Evolutionary conservation across 1,284 basidiomycete species (phyloP).

Genomic region (Heterobasidion irregulare): DNA sequence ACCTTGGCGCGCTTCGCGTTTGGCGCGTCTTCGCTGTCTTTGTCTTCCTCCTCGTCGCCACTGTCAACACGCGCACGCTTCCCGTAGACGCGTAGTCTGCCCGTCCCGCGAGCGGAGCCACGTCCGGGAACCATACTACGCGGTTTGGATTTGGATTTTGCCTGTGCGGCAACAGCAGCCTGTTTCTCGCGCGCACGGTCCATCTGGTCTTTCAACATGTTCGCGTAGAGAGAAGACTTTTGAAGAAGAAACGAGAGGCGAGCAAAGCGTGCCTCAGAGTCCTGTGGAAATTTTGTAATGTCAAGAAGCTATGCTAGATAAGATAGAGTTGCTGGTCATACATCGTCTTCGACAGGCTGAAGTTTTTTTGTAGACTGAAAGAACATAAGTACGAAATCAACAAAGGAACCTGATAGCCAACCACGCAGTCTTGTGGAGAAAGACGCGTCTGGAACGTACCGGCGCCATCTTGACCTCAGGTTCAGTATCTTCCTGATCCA

Average conservation of each 20-base stretch:
- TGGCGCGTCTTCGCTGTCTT: conserved; percentile 15
- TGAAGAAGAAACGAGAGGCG: conserved; percentile 53
- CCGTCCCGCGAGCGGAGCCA: conserved; percentile 11
- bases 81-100: conserved; percentile 15
- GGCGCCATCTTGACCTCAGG: neutral
- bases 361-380: neutral
- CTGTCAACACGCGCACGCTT: conserved; percentile 27
- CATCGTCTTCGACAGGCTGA: neutral
- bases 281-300: conserved; percentile 21
- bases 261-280: conserved; percentile 35
- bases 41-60: conserved; percentile 20
- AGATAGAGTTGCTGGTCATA: neutral
- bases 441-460: neutral
- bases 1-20: conserved; percentile 18
- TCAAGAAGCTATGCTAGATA: neutral
- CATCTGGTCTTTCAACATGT: conserved; percentile 55
- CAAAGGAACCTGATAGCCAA: neutral
- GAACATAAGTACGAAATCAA: neutral
- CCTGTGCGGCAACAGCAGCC: conserved; percentile 8
- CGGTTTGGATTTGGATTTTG: conserved; percentile 23
- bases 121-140: conserved; percentile 2
- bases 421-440: neutral
- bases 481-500: neutral
- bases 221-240: conserved; percentile 54
- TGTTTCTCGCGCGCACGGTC: conserved; percentile 24